These are phyloP conservation scores for Pyrenula massariospora DNA, from an alignment of 495 filamentous ascomycete genomes.

Conservation along the genomic window DNA sequence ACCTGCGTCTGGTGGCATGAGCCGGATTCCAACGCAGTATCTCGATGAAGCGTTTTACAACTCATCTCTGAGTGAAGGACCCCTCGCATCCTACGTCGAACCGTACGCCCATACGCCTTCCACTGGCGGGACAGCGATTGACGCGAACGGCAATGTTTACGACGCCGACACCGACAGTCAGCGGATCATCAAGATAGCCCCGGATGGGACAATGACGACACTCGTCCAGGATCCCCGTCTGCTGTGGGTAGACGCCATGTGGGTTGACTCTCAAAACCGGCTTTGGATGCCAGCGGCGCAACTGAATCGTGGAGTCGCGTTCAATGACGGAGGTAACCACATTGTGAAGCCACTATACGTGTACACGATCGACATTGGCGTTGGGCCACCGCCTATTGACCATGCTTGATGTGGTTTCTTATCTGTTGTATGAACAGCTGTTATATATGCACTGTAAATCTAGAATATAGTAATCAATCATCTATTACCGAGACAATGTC, in stretches of 20 bases:
- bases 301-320: slow-evolving; percentile 2
- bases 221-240: slow-evolving; percentile 16
- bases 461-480: too few relatives aligned
- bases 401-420: neutral
- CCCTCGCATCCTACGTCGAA: slow-evolving; percentile 6
- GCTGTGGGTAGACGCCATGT: slow-evolving; percentile 20
- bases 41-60: slow-evolving; percentile 2
- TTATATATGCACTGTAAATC: too few relatives aligned
- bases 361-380: neutral
- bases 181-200: slow-evolving; percentile 14
- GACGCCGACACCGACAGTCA: slow-evolving; percentile 12
- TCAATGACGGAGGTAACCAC: neutral
- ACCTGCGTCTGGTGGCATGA: slow-evolving; percentile 15
- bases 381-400: neutral
- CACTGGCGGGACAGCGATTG: slow-evolving; percentile 19
- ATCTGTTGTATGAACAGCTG: too few relatives aligned
- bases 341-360: neutral
- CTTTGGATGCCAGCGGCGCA: slow-evolving; percentile 19
- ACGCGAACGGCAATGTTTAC: slow-evolving; percentile 18
- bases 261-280: slow-evolving; percentile 12
- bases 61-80: neutral
- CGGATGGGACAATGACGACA: slow-evolving; percentile 2
- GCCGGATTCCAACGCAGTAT: slow-evolving; percentile 12
- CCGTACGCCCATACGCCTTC: slow-evolving; percentile 15
- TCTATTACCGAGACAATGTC: too few relatives aligned